Base-by-base conservation (phyloP, 1,139 yeast genomes). In the Taiozyma onychis region DNA sequence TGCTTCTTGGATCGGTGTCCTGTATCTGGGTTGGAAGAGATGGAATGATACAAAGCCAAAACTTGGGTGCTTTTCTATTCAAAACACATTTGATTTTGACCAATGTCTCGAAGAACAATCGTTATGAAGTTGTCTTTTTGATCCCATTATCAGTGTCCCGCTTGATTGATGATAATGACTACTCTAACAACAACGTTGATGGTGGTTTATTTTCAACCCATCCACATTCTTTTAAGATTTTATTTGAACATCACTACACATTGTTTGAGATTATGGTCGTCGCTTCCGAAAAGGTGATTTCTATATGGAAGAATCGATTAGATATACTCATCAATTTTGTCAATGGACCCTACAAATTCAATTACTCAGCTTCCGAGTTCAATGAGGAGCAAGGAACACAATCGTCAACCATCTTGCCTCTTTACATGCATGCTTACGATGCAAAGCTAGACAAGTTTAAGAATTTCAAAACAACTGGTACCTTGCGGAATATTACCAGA, bases 251-350 rank as follows among this genome's bases (percentile, higher is more conserved):
- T 35, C 58, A 64, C 11, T 67, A 59, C 47, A 65, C 67, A 34
- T 68, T 75, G 3, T 77, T 65, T 57, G 88, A 83, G 62, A 42
- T 80, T 1, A 54, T 77, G 21, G 55, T 78, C n/a, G 60, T 75
- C 6, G 67, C 74, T 28, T 57, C 69, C 1, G 61, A 67, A 37
- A 51, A 52, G 10, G 87, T 81, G 53, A 62, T 59, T 39, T 45
- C 54, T 0, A 49, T 69, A 0, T 82, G 87, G 87, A 52, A 52
- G 14, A 68, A 71, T 24, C 61, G 67, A 43, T 55, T 78, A 18
- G 58, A 59, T 4, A 54, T 69, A 0, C 60, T 75, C 51, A 65
- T 74, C 1, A 62, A 68, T 48, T 48, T 62, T 47, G 75, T 74
- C 6, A 75, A 76, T 61, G 79, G 79, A 0, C 74, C 75, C 0